Conservation (phyloP, 345 rosid species). For the Linum tenue region DNA sequence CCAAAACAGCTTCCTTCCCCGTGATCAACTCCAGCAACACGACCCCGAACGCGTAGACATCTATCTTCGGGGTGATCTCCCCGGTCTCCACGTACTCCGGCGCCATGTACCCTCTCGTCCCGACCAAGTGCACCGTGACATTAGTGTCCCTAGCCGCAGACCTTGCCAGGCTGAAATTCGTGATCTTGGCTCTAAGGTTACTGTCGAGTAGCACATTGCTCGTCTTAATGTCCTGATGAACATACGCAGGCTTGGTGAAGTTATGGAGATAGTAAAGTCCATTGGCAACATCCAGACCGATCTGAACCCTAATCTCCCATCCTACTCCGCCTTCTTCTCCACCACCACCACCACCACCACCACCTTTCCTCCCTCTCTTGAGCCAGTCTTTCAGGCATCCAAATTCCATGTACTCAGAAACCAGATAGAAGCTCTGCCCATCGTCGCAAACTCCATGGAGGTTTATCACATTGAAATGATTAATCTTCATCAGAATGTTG, state of each 20-base stretch:
- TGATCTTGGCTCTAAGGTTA: slow-evolving; percentile 36
- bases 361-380: slow-evolving; percentile 7
- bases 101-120: slow-evolving; percentile 31
- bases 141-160: slow-evolving; percentile 8
- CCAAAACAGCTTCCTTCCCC: slow-evolving; percentile 29
- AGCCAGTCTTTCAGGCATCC: slow-evolving; percentile 36
- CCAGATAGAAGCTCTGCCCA: slow-evolving; percentile 22
- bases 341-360: slow-evolving; percentile 5
- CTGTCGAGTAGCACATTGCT: slow-evolving; percentile 29
- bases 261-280: slow-evolving; percentile 47
- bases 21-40: slow-evolving; percentile 36
- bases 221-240: slow-evolving; percentile 37
- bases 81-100: slow-evolving; percentile 29
- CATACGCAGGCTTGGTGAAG: slow-evolving; percentile 37
- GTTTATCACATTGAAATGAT: slow-evolving; percentile 40
- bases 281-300: slow-evolving; percentile 40
- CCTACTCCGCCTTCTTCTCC: slow-evolving; percentile 12
- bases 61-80: slow-evolving; percentile 28
- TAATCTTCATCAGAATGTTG: slow-evolving; percentile 33
- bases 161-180: slow-evolving; percentile 35
- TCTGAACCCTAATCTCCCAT: slow-evolving; percentile 32
- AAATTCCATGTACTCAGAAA: slow-evolving; percentile 32
- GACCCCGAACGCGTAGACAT: slow-evolving; percentile 39
- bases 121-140: slow-evolving; percentile 5
- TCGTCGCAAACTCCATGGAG: slow-evolving; percentile 32